phyloP scores from a whole-genome alignment of 306 rosid genomes.

The Begonia fuchsioides region DNA sequence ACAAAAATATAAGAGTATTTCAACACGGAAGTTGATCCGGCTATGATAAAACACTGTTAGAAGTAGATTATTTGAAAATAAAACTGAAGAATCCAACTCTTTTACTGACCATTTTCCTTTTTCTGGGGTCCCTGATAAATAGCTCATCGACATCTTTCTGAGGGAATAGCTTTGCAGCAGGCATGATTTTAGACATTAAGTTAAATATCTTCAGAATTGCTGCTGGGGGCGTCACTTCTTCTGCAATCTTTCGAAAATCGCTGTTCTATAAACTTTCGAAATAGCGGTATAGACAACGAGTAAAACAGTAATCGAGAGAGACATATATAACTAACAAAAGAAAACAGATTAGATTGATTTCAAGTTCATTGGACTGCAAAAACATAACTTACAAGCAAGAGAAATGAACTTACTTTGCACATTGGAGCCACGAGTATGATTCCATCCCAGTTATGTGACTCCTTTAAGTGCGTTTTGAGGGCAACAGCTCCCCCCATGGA shows the following conservation, averaged over 20 bases:
- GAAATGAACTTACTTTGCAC: slow-evolving; percentile 64
- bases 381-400: too few relatives aligned
- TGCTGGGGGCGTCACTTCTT: slow-evolving; percentile 50
- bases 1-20: too few relatives aligned
- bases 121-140: slow-evolving; percentile 52
- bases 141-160: slow-evolving; percentile 43
- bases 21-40: too few relatives aligned
- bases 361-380: too few relatives aligned
- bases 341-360: too few relatives aligned
- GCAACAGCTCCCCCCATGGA: slow-evolving; percentile 95
- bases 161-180: slow-evolving; percentile 72
- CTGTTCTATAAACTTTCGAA: neutral
- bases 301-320: too few relatives aligned
- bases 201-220: slow-evolving; percentile 39
- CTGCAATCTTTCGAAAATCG: slow-evolving; percentile 58
- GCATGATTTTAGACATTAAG: slow-evolving; percentile 46
- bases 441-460: slow-evolving; percentile 70
- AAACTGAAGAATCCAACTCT: neutral
- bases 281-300: too few relatives aligned
- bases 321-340: too few relatives aligned
- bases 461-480: slow-evolving; percentile 71
- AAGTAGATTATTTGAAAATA: neutral
- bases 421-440: slow-evolving; percentile 84
- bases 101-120: slow-evolving; percentile 66
- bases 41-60: neutral